phyloP scores from a whole-genome alignment of 2,329 filamentous ascomycete species.

The Epichloe typhina region DNA sequence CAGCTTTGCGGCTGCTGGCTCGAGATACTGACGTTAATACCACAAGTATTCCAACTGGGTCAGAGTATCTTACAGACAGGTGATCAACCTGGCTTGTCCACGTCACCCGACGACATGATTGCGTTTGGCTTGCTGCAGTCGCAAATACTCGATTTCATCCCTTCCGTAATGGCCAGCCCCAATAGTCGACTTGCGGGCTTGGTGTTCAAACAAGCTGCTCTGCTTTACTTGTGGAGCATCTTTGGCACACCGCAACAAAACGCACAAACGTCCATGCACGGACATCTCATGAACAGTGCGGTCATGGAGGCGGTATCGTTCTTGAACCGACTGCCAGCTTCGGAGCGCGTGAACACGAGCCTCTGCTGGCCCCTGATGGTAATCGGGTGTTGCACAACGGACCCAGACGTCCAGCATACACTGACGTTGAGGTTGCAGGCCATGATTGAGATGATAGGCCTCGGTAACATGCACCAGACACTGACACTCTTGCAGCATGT shows the following conservation, averaged over 20 bases:
- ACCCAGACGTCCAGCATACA: slow-evolving; percentile 22
- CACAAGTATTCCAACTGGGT: slow-evolving; percentile 29
- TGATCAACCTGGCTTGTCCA: background rate
- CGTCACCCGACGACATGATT: slow-evolving; percentile 27
- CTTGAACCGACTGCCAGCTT: slow-evolving; percentile 19
- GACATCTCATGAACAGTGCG: slow-evolving; percentile 15
- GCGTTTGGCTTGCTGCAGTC: slow-evolving; percentile 29
- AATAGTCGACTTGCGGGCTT: slow-evolving; percentile 27
- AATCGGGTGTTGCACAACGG: slow-evolving; percentile 22
- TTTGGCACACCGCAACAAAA: slow-evolving; percentile 17
- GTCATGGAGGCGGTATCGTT: slow-evolving; percentile 18
- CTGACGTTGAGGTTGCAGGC: slow-evolving; percentile 20
- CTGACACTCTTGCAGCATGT: slow-evolving; percentile 27
- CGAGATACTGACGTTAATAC: slow-evolving; percentile 23
- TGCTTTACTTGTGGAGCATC: slow-evolving; percentile 28
- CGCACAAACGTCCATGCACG: slow-evolving; percentile 10
- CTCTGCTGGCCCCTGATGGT: slow-evolving; percentile 27
- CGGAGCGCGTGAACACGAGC: slow-evolving; percentile 24
- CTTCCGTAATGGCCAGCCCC: slow-evolving; percentile 19
- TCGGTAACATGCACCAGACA: slow-evolving; percentile 33
- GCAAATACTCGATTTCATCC: slow-evolving; percentile 27
- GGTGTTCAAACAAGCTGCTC: slow-evolving; percentile 31
- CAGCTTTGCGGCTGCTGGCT: slow-evolving; percentile 27
- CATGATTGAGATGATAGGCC: slow-evolving; percentile 24
- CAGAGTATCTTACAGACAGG: slow-evolving; percentile 21